These are phyloP conservation scores for Verticillium longisporum DNA, from an alignment of 2,329 filamentous ascomycete genomes.

Conservation along the genomic window DNA sequence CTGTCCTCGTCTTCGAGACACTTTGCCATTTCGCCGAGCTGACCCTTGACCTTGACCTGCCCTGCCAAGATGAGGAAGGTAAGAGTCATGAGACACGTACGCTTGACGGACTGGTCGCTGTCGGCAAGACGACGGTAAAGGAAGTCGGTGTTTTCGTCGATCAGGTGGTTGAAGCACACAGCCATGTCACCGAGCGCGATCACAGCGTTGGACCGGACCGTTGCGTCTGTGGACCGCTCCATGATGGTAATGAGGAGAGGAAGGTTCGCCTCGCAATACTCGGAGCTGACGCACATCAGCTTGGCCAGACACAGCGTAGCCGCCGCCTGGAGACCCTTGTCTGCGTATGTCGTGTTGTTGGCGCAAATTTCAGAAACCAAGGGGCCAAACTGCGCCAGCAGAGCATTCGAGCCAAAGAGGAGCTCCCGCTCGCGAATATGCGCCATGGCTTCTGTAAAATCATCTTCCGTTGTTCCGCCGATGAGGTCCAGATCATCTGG, in stretches of 20 bases:
- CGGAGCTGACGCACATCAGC: conserved; percentile 95
- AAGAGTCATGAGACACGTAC: conserved; percentile 95
- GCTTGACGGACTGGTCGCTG: conserved; percentile 80
- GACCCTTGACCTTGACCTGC: conserved; percentile 98
- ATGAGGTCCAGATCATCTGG: conserved; percentile 93
- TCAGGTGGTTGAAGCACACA: conserved; percentile 97
- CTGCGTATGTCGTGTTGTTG: conserved; percentile 87
- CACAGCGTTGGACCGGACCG: conserved; percentile 90
- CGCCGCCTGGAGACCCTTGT: conserved; percentile 84
- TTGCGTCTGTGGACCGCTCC: conserved; percentile 86
- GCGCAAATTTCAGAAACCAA: conserved; percentile 90
- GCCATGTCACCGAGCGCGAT: conserved; percentile 98
- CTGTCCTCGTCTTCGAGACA: conserved; percentile 96
- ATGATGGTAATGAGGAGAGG: conserved; percentile 95
- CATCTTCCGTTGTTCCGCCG: conserved; percentile 89
- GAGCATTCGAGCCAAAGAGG: conserved; percentile 72
- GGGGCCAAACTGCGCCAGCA: conserved; percentile 86
- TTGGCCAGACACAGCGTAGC: conserved; percentile 94
- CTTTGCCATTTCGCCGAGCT: conserved; percentile 98
- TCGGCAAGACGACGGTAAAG: conserved; percentile 91
- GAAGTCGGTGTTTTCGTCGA: conserved; percentile 99
- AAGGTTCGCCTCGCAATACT: conserved; percentile 92
- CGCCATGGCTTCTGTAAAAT: conserved; percentile 80
- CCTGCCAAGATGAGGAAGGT: conserved; percentile 96
- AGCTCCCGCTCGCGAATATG: conserved; percentile 80